A percentile compares a stretch with the other conserved stretches of the same genome.
Evolutionary conservation across 2,329 filamentous ascomycete genomes (phyloP).

Genomic region (Xylaria sp.): DNA sequence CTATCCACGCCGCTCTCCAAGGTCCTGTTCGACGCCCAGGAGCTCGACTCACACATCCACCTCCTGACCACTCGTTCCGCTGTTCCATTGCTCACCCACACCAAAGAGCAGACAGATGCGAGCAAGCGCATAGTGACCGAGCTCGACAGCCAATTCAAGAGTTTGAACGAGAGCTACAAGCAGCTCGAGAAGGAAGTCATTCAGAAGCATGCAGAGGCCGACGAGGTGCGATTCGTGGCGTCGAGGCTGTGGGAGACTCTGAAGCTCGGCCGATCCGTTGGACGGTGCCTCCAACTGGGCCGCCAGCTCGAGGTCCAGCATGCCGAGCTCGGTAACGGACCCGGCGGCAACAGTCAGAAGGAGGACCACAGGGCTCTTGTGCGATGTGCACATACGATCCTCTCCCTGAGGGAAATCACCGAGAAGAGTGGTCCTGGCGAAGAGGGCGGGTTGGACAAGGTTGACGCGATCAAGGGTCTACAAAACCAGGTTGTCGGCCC

Average conservation of each 20-base stretch:
- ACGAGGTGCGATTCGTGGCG: conserved; percentile 81
- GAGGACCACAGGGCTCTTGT: conserved; percentile 84
- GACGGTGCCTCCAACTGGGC: conserved; percentile 81
- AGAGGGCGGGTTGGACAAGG: conserved; percentile 80
- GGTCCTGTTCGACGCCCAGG: conserved; percentile 95
- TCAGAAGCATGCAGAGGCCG: conserved; percentile 84
- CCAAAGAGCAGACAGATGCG: conserved; percentile 77
- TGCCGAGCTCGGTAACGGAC: conserved; percentile 69
- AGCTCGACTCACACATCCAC: conserved; percentile 96
- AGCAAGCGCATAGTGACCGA: conserved; percentile 78
- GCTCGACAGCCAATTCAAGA: conserved; percentile 82
- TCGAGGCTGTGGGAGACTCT: conserved; percentile 84
- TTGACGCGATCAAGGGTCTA: conserved; percentile 78
- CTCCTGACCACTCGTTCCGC: conserved; percentile 86
- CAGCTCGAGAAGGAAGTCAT: conserved; percentile 88
- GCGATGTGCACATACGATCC: conserved; percentile 81
- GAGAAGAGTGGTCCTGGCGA: conserved; percentile 74
- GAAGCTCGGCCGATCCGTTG: conserved; percentile 78
- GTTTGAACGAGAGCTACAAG: conserved; percentile 84
- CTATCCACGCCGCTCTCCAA: conserved; percentile 93
- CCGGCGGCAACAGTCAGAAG: conserved; percentile 56
- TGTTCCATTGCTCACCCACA: conserved; percentile 82
- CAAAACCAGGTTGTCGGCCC: conserved; percentile 76
- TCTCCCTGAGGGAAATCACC: conserved; percentile 80
- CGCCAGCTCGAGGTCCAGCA: conserved; percentile 90